Base-by-base conservation (phyloP, 495 filamentous ascomycete genomes). In the Hypoxylon subgilvum region DNA sequence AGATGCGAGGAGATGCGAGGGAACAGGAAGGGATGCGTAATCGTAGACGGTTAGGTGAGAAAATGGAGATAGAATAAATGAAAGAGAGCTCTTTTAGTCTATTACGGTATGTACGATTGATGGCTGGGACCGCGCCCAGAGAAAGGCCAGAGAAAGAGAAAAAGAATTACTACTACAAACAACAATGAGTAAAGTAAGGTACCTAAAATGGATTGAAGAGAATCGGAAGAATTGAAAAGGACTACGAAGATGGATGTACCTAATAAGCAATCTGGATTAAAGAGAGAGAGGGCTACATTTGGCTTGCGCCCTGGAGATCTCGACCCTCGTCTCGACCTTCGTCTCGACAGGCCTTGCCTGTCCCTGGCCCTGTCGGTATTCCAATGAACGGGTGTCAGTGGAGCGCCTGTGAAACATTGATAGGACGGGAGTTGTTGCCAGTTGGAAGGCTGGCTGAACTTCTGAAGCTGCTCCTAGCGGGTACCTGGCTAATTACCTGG, bases 301-400 rank as follows among this genome's bases (percentile, higher is more conserved):
- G 30, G 48, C 23, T 22, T 53, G 1, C 14, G 46, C 59, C 47
- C 52, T 57, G 44, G 52, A 62, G 55, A 58, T 63, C 59, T 47
- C 25, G 32, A 38, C 16, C 28, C 2, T 18, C 5, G n/a, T n/a
- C n/a, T n/a, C 23, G 13, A 13, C 34, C 18, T 38, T 17, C 14
- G 9, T 2, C 4, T n/a, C 4, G 34, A n/a, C 1, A 38, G 13
- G 13, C 13, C 31, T 6, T 35, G 12, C 31, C 31, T 6, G 13
- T 10, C 27, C 27, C 10, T n/a, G n/a, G 27, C 10, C 5, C 27
- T 30, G 27, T 30, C 27, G 5, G 27, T 30, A 35, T 35, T n/a
- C n/a, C n/a, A n/a, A n/a, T n/a, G n/a, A n/a, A n/a, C n/a, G n/a
- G n/a, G n/a, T n/a, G n/a, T n/a, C n/a, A n/a, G 38, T 43, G 13